Base-by-base conservation (phyloP, 306 rosid genomes). In the Glycyrrhiza uralensis region DNA sequence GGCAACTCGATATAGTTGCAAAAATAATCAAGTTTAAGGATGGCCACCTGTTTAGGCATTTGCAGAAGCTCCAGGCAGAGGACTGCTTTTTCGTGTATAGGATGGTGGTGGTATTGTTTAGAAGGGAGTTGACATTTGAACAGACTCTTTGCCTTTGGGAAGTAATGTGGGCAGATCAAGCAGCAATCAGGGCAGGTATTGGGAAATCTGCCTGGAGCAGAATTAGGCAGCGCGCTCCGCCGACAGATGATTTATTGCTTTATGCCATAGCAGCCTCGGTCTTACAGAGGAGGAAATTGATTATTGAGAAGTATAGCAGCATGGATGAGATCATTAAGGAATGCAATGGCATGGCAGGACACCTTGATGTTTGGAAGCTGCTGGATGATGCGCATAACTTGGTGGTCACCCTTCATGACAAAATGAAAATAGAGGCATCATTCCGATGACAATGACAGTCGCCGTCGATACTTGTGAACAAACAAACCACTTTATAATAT, bases 161-260 rank as follows among this genome's bases (percentile, higher is more conserved):
- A 86, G 99, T 95, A 59, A 89, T 95, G 93, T 95, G 99, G 99
- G 99, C 99, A 2, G 99, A 95, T 83, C 99, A 95, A 83, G 99
- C 99, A 5, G 99, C 99, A 56, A 80, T 91, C 30, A 78, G 99
- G 79, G 93, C 96, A 0, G 99, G 99, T 55, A 86, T 91, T 26
- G 89, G 96, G 36, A 95, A 95, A 80, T 91, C 97, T 39, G 90
- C 96, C 2, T 95, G 97, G 97, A 88, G 96, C 89, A 85, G 96
- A 83, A 95, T 91, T 45, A 84, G 97, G 86, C 97, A 85, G 72
- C 96, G 96, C 35, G 99, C 97, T 64, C 99, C 99, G 0, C 99
- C 99, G 14, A 95, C 99, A 7, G 97, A 91, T 1, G 96, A 95
- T 60, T 57, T 95, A 44, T 80, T 95, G 86, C 99, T 95, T 69